Percentiles rank a stretch among this genome's conserved stretches.
phyloP scores from a whole-genome alignment of 2,329 filamentous ascomycete genomes.

The Penicillium aurantiogriseum region DNA sequence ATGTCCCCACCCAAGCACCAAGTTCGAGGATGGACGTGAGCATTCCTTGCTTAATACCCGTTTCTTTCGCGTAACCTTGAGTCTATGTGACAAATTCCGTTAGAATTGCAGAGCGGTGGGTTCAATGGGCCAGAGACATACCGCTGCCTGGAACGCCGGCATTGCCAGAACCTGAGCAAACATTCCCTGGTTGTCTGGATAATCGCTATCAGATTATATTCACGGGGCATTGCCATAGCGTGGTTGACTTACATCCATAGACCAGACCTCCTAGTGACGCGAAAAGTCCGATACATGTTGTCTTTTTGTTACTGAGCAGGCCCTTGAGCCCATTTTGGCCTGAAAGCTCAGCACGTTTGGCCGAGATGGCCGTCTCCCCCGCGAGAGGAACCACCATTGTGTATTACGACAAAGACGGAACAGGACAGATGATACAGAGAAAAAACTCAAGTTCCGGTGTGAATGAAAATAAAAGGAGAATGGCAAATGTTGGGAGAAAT shows the following conservation, averaged over 20 bases:
- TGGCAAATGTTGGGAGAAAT: not conserved
- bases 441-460: not conserved
- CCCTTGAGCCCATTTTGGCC: constrained; percentile 48
- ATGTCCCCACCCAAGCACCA: constrained; percentile 40
- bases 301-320: constrained; percentile 53
- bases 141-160: constrained; percentile 47
- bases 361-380: constrained; percentile 29
- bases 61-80: constrained; percentile 26
- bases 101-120: not conserved
- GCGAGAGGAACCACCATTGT: constrained; percentile 16
- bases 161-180: constrained; percentile 66
- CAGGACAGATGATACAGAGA: not conserved
- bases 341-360: constrained; percentile 35
- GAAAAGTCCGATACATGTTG: constrained; percentile 56
- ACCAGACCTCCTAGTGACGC: constrained; percentile 53
- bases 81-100: constrained; percentile 18
- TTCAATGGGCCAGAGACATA: constrained; percentile 35
- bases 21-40: constrained; percentile 44
- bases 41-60: constrained; percentile 32
- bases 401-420: not conserved
- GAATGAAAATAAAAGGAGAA: not conserved
- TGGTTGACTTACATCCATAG: constrained; percentile 54
- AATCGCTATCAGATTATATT: not conserved
- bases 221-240: not conserved
- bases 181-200: constrained; percentile 67